phyloP scores from a whole-genome alignment of 2,329 filamentous ascomycete species.

The Rhynchosporium secalis region DNA sequence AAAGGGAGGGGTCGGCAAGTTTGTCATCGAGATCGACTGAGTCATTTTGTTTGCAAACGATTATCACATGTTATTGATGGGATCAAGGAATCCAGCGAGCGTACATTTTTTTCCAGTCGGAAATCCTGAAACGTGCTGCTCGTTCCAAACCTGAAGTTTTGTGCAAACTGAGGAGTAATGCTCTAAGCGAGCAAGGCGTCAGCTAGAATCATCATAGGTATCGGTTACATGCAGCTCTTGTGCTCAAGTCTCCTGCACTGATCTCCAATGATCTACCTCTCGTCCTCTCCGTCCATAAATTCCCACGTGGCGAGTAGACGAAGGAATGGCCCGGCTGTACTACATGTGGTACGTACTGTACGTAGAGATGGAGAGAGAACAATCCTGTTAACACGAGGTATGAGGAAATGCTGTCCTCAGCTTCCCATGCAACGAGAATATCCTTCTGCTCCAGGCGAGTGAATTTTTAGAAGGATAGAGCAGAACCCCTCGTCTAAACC shows the following conservation, averaged over 20 bases:
- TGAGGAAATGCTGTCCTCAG: background rate
- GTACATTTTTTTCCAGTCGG: background rate
- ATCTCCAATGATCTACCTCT: constrained; percentile 10
- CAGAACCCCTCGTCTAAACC: background rate
- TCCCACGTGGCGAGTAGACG: background rate
- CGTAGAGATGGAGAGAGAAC: background rate
- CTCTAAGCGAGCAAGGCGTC: constrained; percentile 7
- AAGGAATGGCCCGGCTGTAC: background rate
- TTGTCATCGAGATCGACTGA: constrained; percentile 41
- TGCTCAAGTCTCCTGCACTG: background rate
- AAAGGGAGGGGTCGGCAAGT: constrained; percentile 46
- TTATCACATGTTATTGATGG: background rate
- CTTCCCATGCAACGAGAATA: constrained; percentile 6
- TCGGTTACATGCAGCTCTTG: constrained; percentile 7
- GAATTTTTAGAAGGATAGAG: background rate
- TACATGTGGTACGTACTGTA: background rate
- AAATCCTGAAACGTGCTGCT: background rate
- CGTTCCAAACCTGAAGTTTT: background rate
- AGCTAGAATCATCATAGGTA: constrained; percentile 1
- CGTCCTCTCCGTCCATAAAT: background rate
- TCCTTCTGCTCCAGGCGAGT: background rate
- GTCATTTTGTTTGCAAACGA: background rate
- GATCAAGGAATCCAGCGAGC: background rate
- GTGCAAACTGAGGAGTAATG: background rate
- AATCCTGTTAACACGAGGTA: background rate